These are phyloP conservation scores for Gnomoniopsis smithogilvyi DNA, from an alignment of 2,329 filamentous ascomycete species.

Conservation along the genomic window DNA sequence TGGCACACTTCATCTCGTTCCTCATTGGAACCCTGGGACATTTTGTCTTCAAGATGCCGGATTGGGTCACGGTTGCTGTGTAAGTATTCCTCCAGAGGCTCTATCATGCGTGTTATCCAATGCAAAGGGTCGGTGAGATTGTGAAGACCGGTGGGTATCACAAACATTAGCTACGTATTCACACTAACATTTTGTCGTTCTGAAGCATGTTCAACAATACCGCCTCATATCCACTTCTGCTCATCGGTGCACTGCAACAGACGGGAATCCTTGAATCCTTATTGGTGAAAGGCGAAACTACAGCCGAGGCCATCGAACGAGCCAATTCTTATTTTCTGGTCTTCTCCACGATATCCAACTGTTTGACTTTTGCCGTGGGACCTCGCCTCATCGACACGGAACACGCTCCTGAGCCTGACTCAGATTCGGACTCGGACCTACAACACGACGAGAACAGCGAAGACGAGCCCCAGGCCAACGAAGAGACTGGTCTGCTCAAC, in stretches of 20 bases:
- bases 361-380: conserved; percentile 61
- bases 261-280: conserved; percentile 55
- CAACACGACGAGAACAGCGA: conserved; percentile 24
- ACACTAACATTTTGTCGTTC: too few relatives aligned
- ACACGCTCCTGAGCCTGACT: conserved; percentile 31
- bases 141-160: too few relatives aligned
- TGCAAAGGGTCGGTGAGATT: too few relatives aligned
- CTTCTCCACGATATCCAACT: conserved; percentile 61
- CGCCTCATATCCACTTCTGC: conserved; percentile 42
- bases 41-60: conserved; percentile 37
- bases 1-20: conserved; percentile 37
- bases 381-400: conserved; percentile 52
- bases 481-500: conserved; percentile 48
- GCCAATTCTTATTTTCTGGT: conserved; percentile 64
- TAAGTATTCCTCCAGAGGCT: conserved; percentile 17
- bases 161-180: too few relatives aligned
- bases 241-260: conserved; percentile 38
- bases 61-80: conserved; percentile 36
- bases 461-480: conserved; percentile 29
- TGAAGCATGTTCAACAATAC: conserved; percentile 49
- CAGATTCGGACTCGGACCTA: conserved; percentile 1
- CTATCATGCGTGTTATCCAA: too few relatives aligned
- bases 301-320: conserved; percentile 47
- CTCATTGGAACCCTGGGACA: conserved; percentile 35
- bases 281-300: conserved; percentile 37